These are phyloP conservation scores for Chlorella sp. DNA, from an alignment of 139 green algal species.

Conservation along the genomic window DNA sequence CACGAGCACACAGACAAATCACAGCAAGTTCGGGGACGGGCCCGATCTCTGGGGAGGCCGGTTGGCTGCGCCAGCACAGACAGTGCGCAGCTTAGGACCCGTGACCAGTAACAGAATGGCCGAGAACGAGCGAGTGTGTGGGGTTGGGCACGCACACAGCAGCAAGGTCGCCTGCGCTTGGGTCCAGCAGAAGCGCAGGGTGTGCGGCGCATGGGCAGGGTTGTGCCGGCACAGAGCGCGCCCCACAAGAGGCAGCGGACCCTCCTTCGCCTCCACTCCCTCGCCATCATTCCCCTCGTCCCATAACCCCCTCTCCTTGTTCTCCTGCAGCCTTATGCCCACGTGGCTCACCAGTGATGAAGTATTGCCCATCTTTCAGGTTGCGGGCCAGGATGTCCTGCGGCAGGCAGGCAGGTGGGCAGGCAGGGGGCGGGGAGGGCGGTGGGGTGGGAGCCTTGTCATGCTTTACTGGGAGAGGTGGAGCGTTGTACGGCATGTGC, in stretches of 20 bases:
- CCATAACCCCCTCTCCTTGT: background rate
- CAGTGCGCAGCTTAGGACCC: too few species aligned
- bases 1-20: too few species aligned
- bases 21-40: too few species aligned
- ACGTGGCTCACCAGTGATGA: conserved; percentile 78
- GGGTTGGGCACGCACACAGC: too few species aligned
- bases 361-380: conserved; percentile 80
- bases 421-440: background rate
- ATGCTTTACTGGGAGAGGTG: too few species aligned
- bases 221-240: background rate
- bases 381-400: conserved; percentile 74
- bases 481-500: too few species aligned
- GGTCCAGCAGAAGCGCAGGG: background rate
- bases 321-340: background rate
- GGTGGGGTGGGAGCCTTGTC: background rate
- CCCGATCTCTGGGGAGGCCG: too few species aligned
- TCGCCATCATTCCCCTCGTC: too few species aligned
- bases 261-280: background rate
- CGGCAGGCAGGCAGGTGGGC: background rate
- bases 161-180: background rate
- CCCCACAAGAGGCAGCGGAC: background rate
- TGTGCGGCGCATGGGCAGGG: background rate
- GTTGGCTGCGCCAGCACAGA: too few species aligned
- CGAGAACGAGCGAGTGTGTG: too few species aligned
- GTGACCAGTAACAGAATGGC: too few species aligned